Evolutionary conservation across 306 rosid genomes (phyloP).

Genomic region (Hippophae rhamnoides): DNA sequence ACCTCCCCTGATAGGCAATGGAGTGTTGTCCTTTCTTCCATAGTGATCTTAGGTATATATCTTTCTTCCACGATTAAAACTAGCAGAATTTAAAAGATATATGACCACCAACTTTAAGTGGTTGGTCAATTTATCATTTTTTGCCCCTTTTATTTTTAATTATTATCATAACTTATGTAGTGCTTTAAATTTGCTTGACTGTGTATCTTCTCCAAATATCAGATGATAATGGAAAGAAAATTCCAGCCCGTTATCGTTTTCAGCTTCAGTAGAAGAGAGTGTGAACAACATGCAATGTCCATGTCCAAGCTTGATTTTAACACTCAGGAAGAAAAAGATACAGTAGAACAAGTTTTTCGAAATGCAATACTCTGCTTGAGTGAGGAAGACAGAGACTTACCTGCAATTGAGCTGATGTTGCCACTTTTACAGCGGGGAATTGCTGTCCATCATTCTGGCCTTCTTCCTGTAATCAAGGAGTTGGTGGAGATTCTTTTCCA

Average conservation of each 20-base stretch:
- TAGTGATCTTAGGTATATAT: too few relatives aligned
- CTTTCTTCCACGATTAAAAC: too few relatives aligned
- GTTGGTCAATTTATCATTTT: too few relatives aligned
- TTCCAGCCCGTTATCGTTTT: slow-evolving; percentile 94
- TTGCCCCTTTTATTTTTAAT: not conserved
- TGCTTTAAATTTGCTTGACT: slow-evolving; percentile 7
- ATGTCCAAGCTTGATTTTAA: slow-evolving; percentile 96
- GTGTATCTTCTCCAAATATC: slow-evolving; percentile 19
- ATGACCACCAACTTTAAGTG: too few relatives aligned
- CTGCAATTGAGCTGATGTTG: slow-evolving; percentile 87
- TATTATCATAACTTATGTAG: not conserved
- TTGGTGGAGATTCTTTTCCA: slow-evolving; percentile 95
- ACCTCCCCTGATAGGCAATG: too few relatives aligned
- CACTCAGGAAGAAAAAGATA: slow-evolving; percentile 71
- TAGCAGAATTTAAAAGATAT: too few relatives aligned
- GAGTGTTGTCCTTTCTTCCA: too few relatives aligned
- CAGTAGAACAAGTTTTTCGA: slow-evolving; percentile 64
- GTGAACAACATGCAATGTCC: slow-evolving; percentile 93
- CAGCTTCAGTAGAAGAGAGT: slow-evolving; percentile 95
- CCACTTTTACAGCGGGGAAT: slow-evolving; percentile 95
- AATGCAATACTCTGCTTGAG: slow-evolving; percentile 82
- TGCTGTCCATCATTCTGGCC: slow-evolving; percentile 99
- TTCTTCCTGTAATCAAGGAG: slow-evolving; percentile 95
- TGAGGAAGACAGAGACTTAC: slow-evolving; percentile 87
- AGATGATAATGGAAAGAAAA: slow-evolving; percentile 94